Evolutionary conservation across 352 stramenopile genomes (phyloP), one percentile per base, ranked within the genome.

Genomic region (Pelagophyceae sp.): DNA sequence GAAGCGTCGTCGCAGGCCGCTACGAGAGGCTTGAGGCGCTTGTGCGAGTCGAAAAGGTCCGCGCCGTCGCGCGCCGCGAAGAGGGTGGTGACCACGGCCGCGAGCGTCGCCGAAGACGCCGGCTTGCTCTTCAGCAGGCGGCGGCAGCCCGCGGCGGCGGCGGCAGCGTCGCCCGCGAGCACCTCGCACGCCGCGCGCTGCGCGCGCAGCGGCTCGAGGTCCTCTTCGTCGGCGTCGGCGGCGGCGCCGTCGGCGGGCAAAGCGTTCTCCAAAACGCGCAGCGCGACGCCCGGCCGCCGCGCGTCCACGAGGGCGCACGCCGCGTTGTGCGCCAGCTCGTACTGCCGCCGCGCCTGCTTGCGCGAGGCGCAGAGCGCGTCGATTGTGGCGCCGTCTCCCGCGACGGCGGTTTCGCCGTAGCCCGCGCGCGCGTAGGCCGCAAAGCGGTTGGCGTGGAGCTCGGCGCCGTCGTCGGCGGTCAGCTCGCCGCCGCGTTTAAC

Each of bases 31-130:
- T 31, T 6, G 17, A 74, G 37, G 35, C 67, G 33, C 38, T 74
- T 74, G 35, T 74, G 67, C 2, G 33, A 54, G 38, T 74, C 67
- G 38, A 74, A 74, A 23, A 74, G 67, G 2, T 74, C 67, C 35
- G 67, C 38, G 17, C 11, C 67, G 20, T 37, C 35, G 23, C 67
- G 67, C 23, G 67, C 35, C 35, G 38, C 38, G 27, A 50, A 31
- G 67, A 74, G 67, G 3, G 61, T 31, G n/a, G 31, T 6, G 61
- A 35, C 3, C 5, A 71, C 61, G 29, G 61, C 61, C n/a, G 61
- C 61, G n/a, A 40, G n/a, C n/a, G n/a, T n/a, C n/a, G n/a, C n/a
- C n/a, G n/a, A n/a, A n/a, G n/a, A n/a, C 29, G 61, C 3, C 3
- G 61, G 61, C 61, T 71, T 71, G 11, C 38, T 15, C 33, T 71